phyloP scores from a whole-genome alignment of 305 asterid species.

The Solanum hybrid region DNA sequence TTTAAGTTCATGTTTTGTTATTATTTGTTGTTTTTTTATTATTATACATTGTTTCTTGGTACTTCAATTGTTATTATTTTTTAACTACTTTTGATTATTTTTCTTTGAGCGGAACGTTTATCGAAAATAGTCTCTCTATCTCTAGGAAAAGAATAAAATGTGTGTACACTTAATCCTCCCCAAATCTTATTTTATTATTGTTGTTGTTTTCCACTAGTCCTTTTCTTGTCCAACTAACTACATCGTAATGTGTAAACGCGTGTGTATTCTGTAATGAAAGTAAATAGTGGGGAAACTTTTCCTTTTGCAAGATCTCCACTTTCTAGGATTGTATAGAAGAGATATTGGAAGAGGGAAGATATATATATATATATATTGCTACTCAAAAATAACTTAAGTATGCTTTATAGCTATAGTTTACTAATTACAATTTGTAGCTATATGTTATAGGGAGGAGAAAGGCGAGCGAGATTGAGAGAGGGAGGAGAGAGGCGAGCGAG shows the following conservation, averaged over 20 bases:
- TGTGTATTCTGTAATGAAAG: background rate
- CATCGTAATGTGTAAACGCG: background rate
- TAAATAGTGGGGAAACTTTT: background rate
- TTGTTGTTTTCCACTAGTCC: background rate
- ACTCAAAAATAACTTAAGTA: too few species aligned
- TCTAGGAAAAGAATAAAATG: accelerated
- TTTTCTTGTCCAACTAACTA: background rate
- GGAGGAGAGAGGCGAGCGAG: too few species aligned
- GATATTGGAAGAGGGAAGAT: background rate
- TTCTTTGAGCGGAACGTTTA: accelerated
- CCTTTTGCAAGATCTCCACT: background rate
- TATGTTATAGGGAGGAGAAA: too few species aligned
- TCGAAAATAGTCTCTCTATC: accelerated
- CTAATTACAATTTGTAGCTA: too few species aligned
- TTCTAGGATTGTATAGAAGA: background rate
- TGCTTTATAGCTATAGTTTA: too few species aligned
- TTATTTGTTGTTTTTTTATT: accelerated
- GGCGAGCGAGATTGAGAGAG: too few species aligned
- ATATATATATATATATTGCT: too few species aligned
- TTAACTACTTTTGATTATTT: accelerated
- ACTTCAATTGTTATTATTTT: accelerated
- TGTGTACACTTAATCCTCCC: accelerated
- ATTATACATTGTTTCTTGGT: background rate
- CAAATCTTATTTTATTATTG: background rate
- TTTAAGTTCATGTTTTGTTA: background rate